phyloP scores from a whole-genome alignment of 495 filamentous ascomycete genomes.

The Neurospora sp. region DNA sequence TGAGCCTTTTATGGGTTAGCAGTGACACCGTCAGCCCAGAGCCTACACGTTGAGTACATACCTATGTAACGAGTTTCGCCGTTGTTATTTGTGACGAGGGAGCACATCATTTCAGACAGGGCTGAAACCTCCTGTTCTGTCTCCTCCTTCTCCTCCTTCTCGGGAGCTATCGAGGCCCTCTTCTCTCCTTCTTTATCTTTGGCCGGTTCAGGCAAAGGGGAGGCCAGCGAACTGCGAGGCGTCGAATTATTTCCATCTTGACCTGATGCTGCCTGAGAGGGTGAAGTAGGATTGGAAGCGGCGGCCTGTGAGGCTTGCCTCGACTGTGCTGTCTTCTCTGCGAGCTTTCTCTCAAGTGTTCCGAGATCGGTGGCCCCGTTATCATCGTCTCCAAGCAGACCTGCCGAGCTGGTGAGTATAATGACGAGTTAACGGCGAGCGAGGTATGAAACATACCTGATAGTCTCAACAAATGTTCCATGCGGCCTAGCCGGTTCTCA shows the following conservation, averaged over 20 bases:
- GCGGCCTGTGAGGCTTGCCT: constrained; percentile 32
- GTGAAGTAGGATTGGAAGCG: constrained; percentile 35
- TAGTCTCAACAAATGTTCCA: constrained; percentile 82
- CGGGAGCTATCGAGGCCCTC: constrained; percentile 19
- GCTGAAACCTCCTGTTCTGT: constrained; percentile 88
- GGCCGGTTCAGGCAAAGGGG: constrained; percentile 39
- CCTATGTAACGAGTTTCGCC: constrained; percentile 96
- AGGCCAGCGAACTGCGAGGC: constrained; percentile 49
- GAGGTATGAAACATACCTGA: constrained; percentile 45
- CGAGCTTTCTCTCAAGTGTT: constrained; percentile 71
- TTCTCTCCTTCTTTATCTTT: constrained; percentile 38
- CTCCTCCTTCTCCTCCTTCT: constrained; percentile 35
- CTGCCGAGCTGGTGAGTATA: constrained; percentile 21
- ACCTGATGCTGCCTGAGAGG: constrained; percentile 31
- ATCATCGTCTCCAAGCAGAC: constrained; percentile 73
- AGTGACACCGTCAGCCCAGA: not conserved
- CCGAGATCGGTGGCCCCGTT: constrained; percentile 82
- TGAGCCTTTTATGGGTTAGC: constrained; percentile 52
- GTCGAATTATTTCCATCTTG: constrained; percentile 43
- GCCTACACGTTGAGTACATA: constrained; percentile 28
- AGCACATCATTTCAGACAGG: constrained; percentile 98
- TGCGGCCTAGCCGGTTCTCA: constrained; percentile 85
- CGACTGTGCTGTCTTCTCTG: constrained; percentile 46
- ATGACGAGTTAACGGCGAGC: not conserved
- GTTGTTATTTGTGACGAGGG: constrained; percentile 91